Conservation (phyloP, 176 grass and related monocot genomes). For the Triticum turgidum region DNA sequence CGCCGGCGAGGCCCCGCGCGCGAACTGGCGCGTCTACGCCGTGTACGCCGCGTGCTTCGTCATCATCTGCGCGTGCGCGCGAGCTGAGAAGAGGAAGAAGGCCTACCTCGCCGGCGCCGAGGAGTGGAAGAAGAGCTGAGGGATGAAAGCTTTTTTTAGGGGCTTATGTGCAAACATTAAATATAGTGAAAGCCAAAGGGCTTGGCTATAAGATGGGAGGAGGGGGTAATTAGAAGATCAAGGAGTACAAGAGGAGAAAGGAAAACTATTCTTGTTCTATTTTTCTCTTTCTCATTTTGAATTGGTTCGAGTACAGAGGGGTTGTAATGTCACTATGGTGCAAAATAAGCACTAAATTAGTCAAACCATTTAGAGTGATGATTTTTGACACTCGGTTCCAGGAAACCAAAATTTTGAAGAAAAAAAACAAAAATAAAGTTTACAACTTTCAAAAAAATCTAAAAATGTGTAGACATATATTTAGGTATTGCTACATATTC, state of each 20-base stretch:
- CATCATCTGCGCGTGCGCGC: conserved; percentile 73
- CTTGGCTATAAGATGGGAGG: conserved; percentile 25
- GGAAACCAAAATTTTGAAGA: background rate
- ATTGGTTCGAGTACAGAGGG: conserved; percentile 30
- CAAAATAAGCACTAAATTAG: background rate
- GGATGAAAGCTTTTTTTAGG: background rate
- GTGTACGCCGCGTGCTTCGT: conserved; percentile 88
- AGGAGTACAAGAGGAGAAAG: background rate
- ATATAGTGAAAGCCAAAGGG: conserved; percentile 27
- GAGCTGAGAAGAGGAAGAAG: conserved; percentile 88
- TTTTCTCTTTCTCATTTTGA: background rate
- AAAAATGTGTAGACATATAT: background rate
- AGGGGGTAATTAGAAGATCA: background rate
- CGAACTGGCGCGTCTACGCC: conserved; percentile 87
- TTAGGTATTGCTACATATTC: no score
- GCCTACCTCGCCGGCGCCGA: conserved; percentile 63
- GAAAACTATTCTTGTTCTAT: background rate
- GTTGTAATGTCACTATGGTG: background rate
- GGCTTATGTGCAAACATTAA: background rate
- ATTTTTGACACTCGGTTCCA: background rate
- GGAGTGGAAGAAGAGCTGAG: conserved; percentile 92
- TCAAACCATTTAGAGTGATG: background rate
- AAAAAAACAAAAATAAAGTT: no score
- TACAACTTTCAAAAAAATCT: background rate
- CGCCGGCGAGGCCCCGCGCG: conserved; percentile 65